Evolutionary conservation across 257 asterid genomes (phyloP), one percentile per base, ranked within the genome.

Genomic region (Lithospermum erythrorhizon): DNA sequence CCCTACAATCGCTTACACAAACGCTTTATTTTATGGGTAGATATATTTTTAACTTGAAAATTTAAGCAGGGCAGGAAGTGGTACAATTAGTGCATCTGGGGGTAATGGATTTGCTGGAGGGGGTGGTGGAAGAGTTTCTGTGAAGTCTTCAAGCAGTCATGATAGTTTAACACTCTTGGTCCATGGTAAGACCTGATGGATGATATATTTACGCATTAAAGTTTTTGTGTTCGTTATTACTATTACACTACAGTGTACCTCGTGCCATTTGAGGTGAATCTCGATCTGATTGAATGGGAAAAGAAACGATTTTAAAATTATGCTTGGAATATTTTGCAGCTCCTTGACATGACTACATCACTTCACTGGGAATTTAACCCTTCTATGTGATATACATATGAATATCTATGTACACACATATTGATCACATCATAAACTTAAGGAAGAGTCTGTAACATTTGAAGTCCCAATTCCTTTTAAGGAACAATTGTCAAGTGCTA

Each of bases 91-190:
- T 84, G 97, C 97, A 71, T 82, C 73, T 62, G 97, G 97, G 47
- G 97, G 97, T 71, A 58, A 81, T 64, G 97, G 97, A 68, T 89
- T 89, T 86, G 90, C 82, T 64, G 97, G 97, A 59, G 97, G 97
- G 61, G 97, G 95, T 62, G 97, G 97, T 68, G 97, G 97, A 82
- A 83, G 97, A 81, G 79, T 89, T 60, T 82, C 94, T 21, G 79
- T 84, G 59, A 58, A 83, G 63, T 83, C 75, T 62, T 76, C 78
- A 60, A 84, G 97, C 79, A 74, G 94, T 76, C 97, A 84, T 72
- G 95, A 86, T 69, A 80, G 71, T 64, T 83, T 84, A 58, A 53
- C 73, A 76, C 71, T 89, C 72, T 74, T 74, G 62, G 86, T 79
- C 64, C 87, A 84, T 55, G 97, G 97, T 89, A 78, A 76, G 93